Evolutionary conservation across 352 stramenopile genomes (phyloP), one percentile per base, ranked within the genome.

Genomic region (Phytopythium litorale): DNA sequence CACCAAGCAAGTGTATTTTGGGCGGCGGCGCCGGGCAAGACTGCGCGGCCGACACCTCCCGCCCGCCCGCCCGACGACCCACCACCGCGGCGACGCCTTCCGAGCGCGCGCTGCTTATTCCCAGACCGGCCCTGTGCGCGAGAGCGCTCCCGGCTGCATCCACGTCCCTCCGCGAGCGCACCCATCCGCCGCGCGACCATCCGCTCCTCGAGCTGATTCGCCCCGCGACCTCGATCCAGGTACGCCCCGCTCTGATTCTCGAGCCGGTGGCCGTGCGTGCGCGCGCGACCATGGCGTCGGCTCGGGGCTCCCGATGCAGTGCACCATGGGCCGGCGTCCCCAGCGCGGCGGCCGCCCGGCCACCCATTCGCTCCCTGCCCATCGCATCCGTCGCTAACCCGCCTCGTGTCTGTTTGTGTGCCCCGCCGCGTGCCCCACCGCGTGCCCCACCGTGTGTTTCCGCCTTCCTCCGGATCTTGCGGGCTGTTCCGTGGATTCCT

Each of bases 1-100:
- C 13, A 45, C 55, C 35, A n/a, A 30, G 38, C 35, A n/a, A 30
- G 38, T 28, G 40, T 60, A 52, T 60, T 60, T 50, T 37, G 33
- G 48, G 25, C 46, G 18, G 46, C 46, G 13, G 23, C 15, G 28
- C 48, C 25, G n/a, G 35, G 35, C 35, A 40, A 40, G 35, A 32
- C 28, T 32, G 23, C 23, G 46, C 46, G 46, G 46, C 3, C 46
- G 23, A 52, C n/a, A 37, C 5, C 33, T 37, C 33, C 33, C 33
- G 33, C 33, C 33, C 33, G 33, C n/a, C n/a, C n/a, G n/a, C n/a
- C n/a, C 38, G 38, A 30, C n/a, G 43, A n/a, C 9, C 25, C 25
- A 28, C 25, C 16, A 19, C 13, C 6, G 28, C 28, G 28, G 28
- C 28, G 46, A 18, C 25, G 33, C 46, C 35, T 40, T 9, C 8